These are phyloP conservation scores for Emericellopsis terricola DNA, from an alignment of 495 filamentous ascomycete genomes.

Conservation along the genomic window DNA sequence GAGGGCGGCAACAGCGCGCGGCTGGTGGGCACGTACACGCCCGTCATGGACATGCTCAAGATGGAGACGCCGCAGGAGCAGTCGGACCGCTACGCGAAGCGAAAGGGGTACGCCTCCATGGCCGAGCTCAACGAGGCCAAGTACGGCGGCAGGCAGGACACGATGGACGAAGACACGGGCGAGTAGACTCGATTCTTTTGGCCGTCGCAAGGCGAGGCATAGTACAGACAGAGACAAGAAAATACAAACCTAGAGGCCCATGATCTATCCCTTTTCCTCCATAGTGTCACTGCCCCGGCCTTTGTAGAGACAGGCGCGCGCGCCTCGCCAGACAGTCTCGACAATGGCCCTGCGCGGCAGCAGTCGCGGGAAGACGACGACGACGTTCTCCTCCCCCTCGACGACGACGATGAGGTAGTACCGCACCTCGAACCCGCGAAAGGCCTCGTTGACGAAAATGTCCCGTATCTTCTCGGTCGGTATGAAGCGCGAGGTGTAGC, in stretches of 20 bases:
- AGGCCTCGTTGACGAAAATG: conserved; percentile 89
- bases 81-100: conserved; percentile 60
- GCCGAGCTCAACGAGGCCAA: conserved; percentile 23
- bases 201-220: no score
- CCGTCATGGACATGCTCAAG: conserved; percentile 45
- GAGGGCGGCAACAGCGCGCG: conserved; percentile 45
- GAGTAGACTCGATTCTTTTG: neutral
- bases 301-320: conserved; percentile 60
- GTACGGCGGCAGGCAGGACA: neutral
- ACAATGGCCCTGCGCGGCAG: conserved; percentile 50
- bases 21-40: conserved; percentile 47
- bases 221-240: no score
- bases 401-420: conserved; percentile 86
- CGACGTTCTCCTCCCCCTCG: conserved; percentile 70
- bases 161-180: neutral
- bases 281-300: conserved; percentile 10
- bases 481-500: conserved; percentile 67
- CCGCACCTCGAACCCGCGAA: conserved; percentile 77
- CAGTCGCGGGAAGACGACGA: conserved; percentile 83
- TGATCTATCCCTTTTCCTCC: conserved; percentile 3
- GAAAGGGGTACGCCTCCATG: conserved; percentile 38
- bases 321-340: conserved; percentile 76
- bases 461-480: conserved; percentile 83
- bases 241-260: no score
- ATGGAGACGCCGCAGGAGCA: conserved; percentile 48